Evolutionary conservation across 2,329 filamentous ascomycete species (phyloP), one percentile per base, ranked within the genome.

Genomic region (Apiospora koreana): DNA sequence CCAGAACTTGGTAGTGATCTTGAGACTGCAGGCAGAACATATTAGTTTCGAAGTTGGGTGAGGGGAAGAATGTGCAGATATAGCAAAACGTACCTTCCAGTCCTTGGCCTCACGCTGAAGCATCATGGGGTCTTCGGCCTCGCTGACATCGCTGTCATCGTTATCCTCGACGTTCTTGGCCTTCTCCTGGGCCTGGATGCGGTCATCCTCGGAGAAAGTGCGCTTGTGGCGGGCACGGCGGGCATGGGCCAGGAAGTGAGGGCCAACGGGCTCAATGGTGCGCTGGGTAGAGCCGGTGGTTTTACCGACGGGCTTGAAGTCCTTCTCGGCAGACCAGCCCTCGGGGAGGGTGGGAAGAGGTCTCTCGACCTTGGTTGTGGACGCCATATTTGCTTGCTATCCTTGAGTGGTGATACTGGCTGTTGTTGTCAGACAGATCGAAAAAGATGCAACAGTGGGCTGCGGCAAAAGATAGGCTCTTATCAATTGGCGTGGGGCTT

Each of bases 121-220:
- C 89, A 98, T 92, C 85, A 97, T 89, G 70, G 94, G 92, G 80
- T 98, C 95, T 85, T 99, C 96, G 41, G 92, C 86, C 86, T 99
- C 96, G 83, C 94, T 97, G 82, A 97, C 94, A 72, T 98, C 95
- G 78, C 92, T 93, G 73, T 92, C 91, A 71, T 98, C 94, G 69
- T 94, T 93, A 74, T 96, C 93, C 83, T 98, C 95, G 69, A 97
- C 91, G 83, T 97, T 98, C 90, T 97, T 97, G 80, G 95, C 94
- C 76, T 92, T 94, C 83, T 97, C 91, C 83, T 97, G 93, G 66
- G 96, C 96, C 86, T 98, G 94, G 80, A 99, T 97, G 75, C 95
- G 93, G 82, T 99, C 96, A 84, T 99, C 96, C 85, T 99, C 95
- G 79, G 94, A 97, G 85, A 99, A 99, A 68, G 96, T 99, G 79